Evolutionary conservation across 306 rosid genomes (phyloP).

Genomic region (Quercus cerris): DNA sequence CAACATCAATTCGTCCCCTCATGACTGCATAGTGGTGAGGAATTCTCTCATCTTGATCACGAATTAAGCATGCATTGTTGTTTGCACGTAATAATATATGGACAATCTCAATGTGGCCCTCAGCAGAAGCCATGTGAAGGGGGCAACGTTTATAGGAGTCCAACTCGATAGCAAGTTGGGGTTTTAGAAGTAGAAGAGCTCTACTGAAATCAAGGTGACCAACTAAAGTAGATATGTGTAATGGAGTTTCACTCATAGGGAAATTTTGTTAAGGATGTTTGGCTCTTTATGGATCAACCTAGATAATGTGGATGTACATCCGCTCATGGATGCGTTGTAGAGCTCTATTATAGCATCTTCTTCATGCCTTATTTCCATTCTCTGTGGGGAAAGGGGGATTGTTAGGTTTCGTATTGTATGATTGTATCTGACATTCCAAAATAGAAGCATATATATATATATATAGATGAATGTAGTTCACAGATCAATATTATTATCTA

Average conservation of each 20-base stretch:
- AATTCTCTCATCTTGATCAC: too few species aligned
- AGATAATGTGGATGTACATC: neutral
- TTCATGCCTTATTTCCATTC: neutral
- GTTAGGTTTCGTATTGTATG: too few species aligned
- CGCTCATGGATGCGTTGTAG: neutral
- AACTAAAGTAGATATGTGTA: neutral
- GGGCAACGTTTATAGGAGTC: neutral
- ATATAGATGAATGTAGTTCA: too few species aligned
- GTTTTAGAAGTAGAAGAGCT: neutral
- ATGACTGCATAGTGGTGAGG: too few species aligned
- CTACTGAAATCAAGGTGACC: too few species aligned
- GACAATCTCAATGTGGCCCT: slow-evolving; percentile 14
- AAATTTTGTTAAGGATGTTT: neutral
- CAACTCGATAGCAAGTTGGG: slow-evolving; percentile 2
- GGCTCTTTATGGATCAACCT: neutral
- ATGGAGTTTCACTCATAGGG: slow-evolving; percentile 6
- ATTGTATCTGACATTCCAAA: too few species aligned
- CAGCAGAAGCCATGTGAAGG: slow-evolving; percentile 17
- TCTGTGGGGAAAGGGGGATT: too few species aligned
- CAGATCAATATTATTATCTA: too few species aligned
- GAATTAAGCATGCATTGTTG: too few species aligned
- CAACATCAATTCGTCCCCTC: too few species aligned
- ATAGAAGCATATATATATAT: too few species aligned
- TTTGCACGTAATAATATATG: neutral
- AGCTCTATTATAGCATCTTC: neutral